Base-by-base conservation (phyloP, 2,329 filamentous ascomycete genomes). In the Venturia pyrina region DNA sequence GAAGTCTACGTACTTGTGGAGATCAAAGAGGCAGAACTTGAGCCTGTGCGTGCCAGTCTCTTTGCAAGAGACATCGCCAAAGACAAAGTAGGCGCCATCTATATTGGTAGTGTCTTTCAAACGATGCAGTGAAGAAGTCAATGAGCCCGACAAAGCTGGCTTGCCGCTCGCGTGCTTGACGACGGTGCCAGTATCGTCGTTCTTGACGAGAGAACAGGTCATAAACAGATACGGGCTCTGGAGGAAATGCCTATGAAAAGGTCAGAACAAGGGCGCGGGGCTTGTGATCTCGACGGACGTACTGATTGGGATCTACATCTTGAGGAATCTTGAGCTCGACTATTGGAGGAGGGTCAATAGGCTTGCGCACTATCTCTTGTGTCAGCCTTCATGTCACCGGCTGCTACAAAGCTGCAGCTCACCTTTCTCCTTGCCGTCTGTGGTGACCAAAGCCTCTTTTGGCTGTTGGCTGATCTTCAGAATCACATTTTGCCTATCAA, bases 71-170 rank as follows among this genome's bases (percentile, higher is more conserved):
- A 96, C 80, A 75, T 96, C 91, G 5, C 89, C 89, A 75, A 96
- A 96, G n/a, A 96, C 88, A 72, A 96, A 96, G 77, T 92, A 96
- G 0, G 88, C 91, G 13, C 89, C 89, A 75, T 95, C 90, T 78
- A 67, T n/a, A 67, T 63, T 92, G 71, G 88, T 83, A 3, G 85
- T 82, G 73, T 96, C 90, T 75, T 95, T 93, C 65, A 96, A 79
- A 65, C 90, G 84, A 75, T 96, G 90, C 62, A 95, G 81, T 10
- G 91, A 96, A 1, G 91, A 96, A 5, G 90, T 88, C 53, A 89
- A 80, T 5, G 88, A 89, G 10, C 91, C 91, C 46, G 87, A 83
- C 67, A 92, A 78, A 57, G 84, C 82, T 67, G 83, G 85, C 63
- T 75, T 75, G 43, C 72, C 53, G 24, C n/a, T 28, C 68, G 19